A percentile compares a stretch with the other conserved stretches of the same genome.
These are phyloP conservation scores for Boletus speciosus DNA, from an alignment of 768 basidiomycete species.

Conservation along the genomic window DNA sequence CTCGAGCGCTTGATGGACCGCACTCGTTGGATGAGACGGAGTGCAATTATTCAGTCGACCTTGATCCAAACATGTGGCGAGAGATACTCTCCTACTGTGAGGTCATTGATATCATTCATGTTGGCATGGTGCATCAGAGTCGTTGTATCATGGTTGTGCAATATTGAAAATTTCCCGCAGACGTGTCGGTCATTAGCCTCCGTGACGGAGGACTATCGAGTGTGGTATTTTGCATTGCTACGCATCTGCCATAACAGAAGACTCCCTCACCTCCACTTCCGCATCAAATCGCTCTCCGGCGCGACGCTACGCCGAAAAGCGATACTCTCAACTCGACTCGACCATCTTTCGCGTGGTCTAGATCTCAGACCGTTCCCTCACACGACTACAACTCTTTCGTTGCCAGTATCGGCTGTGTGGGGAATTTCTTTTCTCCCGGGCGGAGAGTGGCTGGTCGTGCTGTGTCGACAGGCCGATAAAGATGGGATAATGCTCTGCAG, in stretches of 20 bases:
- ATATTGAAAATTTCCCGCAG: background rate
- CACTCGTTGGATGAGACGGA: background rate
- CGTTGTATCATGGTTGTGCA: background rate
- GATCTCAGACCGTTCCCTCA: background rate
- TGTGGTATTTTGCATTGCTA: slow-evolving; percentile 5
- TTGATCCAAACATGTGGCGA: slow-evolving; percentile 2
- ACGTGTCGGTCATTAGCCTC: slow-evolving; percentile 4
- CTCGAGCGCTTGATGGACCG: background rate
- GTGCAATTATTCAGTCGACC: background rate
- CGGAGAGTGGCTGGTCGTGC: slow-evolving; percentile 8
- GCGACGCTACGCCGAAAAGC: slow-evolving; percentile 2
- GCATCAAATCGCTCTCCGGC: background rate
- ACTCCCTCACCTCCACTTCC: slow-evolving; percentile 1
- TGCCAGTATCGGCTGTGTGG: background rate
- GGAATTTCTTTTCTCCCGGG: slow-evolving; percentile 9
- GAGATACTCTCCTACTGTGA: slow-evolving; percentile 11
- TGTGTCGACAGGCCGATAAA: background rate
- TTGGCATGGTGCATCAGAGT: slow-evolving; percentile 5
- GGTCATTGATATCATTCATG: slow-evolving; percentile 8
- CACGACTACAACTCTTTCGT: background rate
- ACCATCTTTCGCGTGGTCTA: background rate
- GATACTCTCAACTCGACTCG: slow-evolving; percentile 2
- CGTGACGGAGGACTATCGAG: background rate
- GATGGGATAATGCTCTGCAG: slow-evolving; percentile 8
- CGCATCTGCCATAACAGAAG: slow-evolving; percentile 3